These are phyloP conservation scores for Tolypocladium ophioglossoides DNA, from an alignment of 2,329 filamentous ascomycete species.

Conservation along the genomic window DNA sequence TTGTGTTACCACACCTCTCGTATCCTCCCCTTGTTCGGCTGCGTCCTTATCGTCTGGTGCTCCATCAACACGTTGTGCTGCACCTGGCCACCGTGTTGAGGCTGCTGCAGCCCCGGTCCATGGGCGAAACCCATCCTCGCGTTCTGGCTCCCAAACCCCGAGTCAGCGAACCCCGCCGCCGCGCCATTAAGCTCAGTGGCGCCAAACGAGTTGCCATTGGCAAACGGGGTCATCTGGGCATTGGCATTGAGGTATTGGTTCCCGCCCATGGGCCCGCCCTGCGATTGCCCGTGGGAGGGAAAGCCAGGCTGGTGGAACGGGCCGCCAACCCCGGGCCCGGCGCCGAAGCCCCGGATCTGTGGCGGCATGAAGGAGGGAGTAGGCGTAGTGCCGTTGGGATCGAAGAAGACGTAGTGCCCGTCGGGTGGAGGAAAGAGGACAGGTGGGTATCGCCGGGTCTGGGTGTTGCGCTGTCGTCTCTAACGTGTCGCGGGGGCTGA, in stretches of 20 bases:
- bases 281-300: conserved; percentile 39
- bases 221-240: conserved; percentile 57
- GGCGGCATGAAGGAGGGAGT: conserved; percentile 20
- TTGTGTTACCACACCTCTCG: conserved; percentile 95
- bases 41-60: conserved; percentile 28
- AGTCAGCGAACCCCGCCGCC: conserved; percentile 50
- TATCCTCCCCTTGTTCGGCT: conserved; percentile 72
- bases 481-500: conserved; percentile 16
- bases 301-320: conserved; percentile 38
- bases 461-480: conserved; percentile 11
- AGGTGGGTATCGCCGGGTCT: not conserved
- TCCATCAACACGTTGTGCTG: conserved; percentile 30
- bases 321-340: conserved; percentile 24
- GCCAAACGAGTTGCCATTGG: conserved; percentile 45
- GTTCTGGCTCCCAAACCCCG: conserved; percentile 75
- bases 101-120: conserved; percentile 39
- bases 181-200: conserved; percentile 46
- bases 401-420: not conserved
- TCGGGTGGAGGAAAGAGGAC: not conserved
- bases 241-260: conserved; percentile 67
- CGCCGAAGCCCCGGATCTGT: conserved; percentile 27
- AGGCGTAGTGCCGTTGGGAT: not conserved
- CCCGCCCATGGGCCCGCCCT: conserved; percentile 43
- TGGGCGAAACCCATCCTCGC: conserved; percentile 81
- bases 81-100: conserved; percentile 38